Evolutionary conservation across 164 flowering plant species (phyloP).

Genomic region (Protea cynaroides): DNA sequence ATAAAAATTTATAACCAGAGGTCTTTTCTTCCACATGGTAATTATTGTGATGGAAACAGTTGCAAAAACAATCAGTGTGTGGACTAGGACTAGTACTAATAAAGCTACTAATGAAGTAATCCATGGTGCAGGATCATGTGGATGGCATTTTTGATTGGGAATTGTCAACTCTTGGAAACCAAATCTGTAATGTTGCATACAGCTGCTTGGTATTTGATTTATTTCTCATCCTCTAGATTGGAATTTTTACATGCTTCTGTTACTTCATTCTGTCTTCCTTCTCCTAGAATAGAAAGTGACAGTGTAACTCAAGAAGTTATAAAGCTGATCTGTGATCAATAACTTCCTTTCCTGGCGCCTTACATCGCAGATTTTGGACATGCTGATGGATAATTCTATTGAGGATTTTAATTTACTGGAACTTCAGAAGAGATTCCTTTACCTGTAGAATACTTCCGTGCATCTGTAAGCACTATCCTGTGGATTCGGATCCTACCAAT

Average conservation of each 20-base stretch:
- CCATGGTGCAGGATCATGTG: conserved; percentile 75
- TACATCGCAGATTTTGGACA: conserved; percentile 41
- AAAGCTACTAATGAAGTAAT: conserved; percentile 11
- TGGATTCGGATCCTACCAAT: neutral
- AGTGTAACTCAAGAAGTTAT: neutral
- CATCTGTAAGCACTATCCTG: conserved; percentile 50
- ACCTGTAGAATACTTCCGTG: conserved; percentile 70
- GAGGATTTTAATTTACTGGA: conserved; percentile 59
- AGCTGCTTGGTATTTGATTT: conserved; percentile 65
- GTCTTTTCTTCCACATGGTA: neutral
- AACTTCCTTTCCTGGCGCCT: conserved; percentile 40
- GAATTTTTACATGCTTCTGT: neutral
- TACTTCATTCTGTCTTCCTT: neutral
- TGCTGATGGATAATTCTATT: conserved; percentile 22
- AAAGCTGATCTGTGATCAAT: conserved; percentile 3
- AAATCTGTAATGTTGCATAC: conserved; percentile 95
- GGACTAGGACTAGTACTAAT: no score
- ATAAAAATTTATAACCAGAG: neutral
- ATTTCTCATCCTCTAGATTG: neutral
- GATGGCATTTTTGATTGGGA: conserved; percentile 99
- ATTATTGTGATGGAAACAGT: neutral
- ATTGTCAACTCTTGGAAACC: conserved; percentile 91
- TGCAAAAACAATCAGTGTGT: no score
- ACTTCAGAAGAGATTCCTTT: conserved; percentile 87
- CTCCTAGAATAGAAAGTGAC: neutral